These are phyloP conservation scores for Cyclotella sp. DNA, from an alignment of 108 stramenopile species.

Conservation along the genomic window DNA sequence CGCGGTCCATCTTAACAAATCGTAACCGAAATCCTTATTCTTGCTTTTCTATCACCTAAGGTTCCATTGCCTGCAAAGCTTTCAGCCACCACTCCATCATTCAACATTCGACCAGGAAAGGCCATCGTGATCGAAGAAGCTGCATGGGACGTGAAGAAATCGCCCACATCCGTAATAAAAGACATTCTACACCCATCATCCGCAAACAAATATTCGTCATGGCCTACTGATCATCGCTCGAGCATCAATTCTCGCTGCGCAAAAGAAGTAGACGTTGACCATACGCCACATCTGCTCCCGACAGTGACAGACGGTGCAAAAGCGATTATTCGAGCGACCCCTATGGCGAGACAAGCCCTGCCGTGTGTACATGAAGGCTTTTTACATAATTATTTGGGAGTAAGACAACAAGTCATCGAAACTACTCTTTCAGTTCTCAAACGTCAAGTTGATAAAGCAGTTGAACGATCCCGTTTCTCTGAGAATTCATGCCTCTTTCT, in stretches of 20 bases:
- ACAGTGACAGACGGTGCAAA: constrained; percentile 58
- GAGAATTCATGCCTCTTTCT: constrained; percentile 24
- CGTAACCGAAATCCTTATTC: not conserved
- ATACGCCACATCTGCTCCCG: constrained; percentile 29
- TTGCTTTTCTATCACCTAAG: constrained; percentile 15
- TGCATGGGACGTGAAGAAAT: constrained; percentile 44
- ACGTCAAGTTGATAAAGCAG: constrained; percentile 69
- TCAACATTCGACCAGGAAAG: constrained; percentile 57
- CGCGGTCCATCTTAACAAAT: not conserved
- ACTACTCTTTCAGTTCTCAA: constrained; percentile 63
- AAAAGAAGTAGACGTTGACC: constrained; percentile 19
- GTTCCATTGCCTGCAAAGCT: constrained; percentile 75
- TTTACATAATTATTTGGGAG: constrained; percentile 65
- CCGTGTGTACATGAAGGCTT: constrained; percentile 86
- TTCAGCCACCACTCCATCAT: constrained; percentile 55
- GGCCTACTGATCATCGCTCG: constrained; percentile 16
- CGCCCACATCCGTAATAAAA: constrained; percentile 38
- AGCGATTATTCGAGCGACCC: constrained; percentile 66
- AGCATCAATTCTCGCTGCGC: not conserved
- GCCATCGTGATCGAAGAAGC: constrained; percentile 35
- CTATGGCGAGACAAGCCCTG: constrained; percentile 68
- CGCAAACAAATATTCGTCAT: constrained; percentile 38
- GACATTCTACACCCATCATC: constrained; percentile 36
- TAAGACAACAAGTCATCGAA: constrained; percentile 68
- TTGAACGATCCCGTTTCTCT: constrained; percentile 30